phyloP scores from a whole-genome alignment of 192 early-diverging fungal species.

The Umbelopsis ramanniana region DNA sequence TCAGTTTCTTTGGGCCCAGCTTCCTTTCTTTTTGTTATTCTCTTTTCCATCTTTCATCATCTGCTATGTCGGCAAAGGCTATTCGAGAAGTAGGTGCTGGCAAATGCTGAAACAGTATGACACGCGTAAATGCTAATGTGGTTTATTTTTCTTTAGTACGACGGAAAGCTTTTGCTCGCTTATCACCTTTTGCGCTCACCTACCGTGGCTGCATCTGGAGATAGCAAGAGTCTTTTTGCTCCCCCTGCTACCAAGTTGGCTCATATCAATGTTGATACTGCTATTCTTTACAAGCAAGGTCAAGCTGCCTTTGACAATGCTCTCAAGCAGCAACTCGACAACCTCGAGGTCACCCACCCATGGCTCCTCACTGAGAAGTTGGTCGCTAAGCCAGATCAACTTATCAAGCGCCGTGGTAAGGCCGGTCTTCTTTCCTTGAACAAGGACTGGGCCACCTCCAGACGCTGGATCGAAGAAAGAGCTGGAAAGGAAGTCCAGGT shows the following conservation, averaged over 20 bases:
- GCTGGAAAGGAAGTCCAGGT: slow-evolving; percentile 88
- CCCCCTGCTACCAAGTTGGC: slow-evolving; percentile 79
- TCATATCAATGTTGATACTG: slow-evolving; percentile 73
- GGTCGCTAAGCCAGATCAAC: slow-evolving; percentile 97
- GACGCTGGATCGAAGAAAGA: slow-evolving; percentile 88
- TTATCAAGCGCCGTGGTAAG: slow-evolving; percentile 98
- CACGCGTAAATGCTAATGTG: neutral
- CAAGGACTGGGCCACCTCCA: slow-evolving; percentile 85
- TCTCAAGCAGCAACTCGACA: slow-evolving; percentile 57
- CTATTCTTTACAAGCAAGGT: slow-evolving; percentile 53
- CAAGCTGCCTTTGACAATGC: slow-evolving; percentile 65
- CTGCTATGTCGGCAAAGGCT: slow-evolving; percentile 84
- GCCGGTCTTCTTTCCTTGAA: slow-evolving; percentile 92
- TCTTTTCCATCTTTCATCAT: slow-evolving; percentile 9
- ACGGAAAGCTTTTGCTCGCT: slow-evolving; percentile 95
- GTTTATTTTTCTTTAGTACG: slow-evolving; percentile 62
- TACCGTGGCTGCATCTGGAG: slow-evolving; percentile 51
- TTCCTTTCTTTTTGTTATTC: slow-evolving; percentile 19
- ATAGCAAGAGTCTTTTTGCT: slow-evolving; percentile 64
- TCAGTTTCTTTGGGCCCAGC: neutral
- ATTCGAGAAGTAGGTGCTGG: slow-evolving; percentile 64
- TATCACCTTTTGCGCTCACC: slow-evolving; percentile 84
- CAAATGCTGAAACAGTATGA: neutral
- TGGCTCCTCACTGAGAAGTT: slow-evolving; percentile 85
- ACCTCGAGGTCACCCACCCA: slow-evolving; percentile 77